Percentiles rank a stretch among this genome's conserved stretches.
These are phyloP conservation scores for Salicornia ramosissima DNA, from an alignment of 148 eudicot genomes.

Conservation along the genomic window DNA sequence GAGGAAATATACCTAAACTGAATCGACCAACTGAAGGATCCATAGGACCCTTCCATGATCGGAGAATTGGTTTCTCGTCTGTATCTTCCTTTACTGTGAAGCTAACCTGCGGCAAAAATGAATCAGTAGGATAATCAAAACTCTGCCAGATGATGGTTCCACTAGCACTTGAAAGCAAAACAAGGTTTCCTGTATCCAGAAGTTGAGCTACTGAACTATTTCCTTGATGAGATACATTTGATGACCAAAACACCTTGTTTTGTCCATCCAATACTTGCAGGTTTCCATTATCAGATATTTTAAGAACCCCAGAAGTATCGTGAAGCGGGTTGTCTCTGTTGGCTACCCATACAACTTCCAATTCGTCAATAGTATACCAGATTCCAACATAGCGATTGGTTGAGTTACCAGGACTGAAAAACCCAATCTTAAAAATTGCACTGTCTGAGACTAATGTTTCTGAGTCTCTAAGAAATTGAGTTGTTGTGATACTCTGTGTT, in stretches of 20 bases:
- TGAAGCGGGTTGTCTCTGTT: constrained; percentile 36
- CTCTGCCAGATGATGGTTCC: constrained; percentile 31
- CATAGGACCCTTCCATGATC: constrained; percentile 18
- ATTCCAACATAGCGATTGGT: too few species aligned
- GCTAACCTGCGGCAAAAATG: constrained; percentile 26
- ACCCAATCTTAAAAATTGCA: too few species aligned
- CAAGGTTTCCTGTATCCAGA: constrained; percentile 36
- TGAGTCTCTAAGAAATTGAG: too few species aligned
- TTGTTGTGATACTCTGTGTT: too few species aligned
- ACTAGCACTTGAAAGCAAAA: constrained; percentile 16
- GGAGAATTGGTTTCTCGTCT: not conserved
- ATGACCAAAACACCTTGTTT: constrained; percentile 33
- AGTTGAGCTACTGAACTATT: constrained; percentile 24
- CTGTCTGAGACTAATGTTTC: too few species aligned
- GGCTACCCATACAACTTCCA: constrained; percentile 43
- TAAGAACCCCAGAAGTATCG: constrained; percentile 20
- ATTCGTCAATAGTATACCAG: not conserved
- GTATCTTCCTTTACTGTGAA: constrained; percentile 5
- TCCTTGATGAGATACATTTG: constrained; percentile 14
- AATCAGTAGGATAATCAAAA: constrained; percentile 32
- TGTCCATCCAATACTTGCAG: constrained; percentile 25
- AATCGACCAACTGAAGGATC: constrained; percentile 19
- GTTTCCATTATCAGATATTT: constrained; percentile 18
- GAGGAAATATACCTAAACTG: not conserved
- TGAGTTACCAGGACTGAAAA: too few species aligned